Percentiles rank a stretch among this genome's conserved stretches.
These are phyloP conservation scores for Saccharum hybrid DNA, from an alignment of 202 grass and related monocot genomes.

Conservation along the genomic window DNA sequence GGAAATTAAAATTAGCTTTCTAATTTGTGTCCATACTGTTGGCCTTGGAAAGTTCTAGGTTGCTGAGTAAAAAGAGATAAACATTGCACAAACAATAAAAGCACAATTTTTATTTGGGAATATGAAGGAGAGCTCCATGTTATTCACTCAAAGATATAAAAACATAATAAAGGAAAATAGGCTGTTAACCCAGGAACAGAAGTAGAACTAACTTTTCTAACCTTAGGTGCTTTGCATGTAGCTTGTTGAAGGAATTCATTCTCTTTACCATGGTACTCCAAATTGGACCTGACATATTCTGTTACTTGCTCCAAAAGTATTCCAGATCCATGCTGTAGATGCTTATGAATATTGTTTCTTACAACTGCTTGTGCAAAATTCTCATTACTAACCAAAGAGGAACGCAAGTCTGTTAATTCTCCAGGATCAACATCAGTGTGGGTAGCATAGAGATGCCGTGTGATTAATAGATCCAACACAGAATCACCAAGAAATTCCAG, in stretches of 20 bases:
- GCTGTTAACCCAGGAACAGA: constrained; percentile 4
- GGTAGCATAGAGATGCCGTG: constrained; percentile 67
- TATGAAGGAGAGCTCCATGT: not conserved
- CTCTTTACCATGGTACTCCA: constrained; percentile 41
- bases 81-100: constrained; percentile 19
- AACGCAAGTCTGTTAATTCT: constrained; percentile 86
- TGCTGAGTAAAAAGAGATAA: constrained; percentile 14
- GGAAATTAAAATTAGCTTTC: constrained; percentile 38
- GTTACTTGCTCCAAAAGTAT: constrained; percentile 82
- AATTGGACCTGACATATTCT: constrained; percentile 65
- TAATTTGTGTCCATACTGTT: constrained; percentile 25
- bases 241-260: constrained; percentile 51
- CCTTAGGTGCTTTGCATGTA: constrained; percentile 82
- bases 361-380: constrained; percentile 86
- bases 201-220: constrained; percentile 44
- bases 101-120: not conserved
- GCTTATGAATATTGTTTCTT: constrained; percentile 70
- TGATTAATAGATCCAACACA: constrained; percentile 88
- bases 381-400: constrained; percentile 85
- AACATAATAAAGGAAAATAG: not conserved
- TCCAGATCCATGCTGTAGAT: constrained; percentile 92
- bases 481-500: constrained; percentile 96
- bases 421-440: constrained; percentile 83
- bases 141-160: not conserved
- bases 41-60: not conserved